A percentile compares a stretch with the other conserved stretches of the same genome.
These are phyloP conservation scores for Colletotrichum shisoi DNA, from an alignment of 2,329 filamentous ascomycete genomes.

Conservation along the genomic window DNA sequence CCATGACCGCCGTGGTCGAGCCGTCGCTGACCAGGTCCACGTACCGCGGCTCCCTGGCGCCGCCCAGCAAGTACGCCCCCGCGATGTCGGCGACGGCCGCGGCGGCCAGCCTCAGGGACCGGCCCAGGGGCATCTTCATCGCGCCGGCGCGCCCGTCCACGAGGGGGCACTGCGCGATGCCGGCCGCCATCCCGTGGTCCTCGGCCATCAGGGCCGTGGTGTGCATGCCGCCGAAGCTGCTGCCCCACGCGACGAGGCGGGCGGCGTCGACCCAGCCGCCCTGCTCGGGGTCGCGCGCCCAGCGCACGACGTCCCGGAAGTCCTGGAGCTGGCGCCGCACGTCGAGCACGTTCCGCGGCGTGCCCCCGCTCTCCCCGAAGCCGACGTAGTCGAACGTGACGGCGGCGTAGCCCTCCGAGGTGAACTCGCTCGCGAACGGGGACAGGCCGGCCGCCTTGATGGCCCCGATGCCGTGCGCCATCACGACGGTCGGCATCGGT, in stretches of 20 bases:
- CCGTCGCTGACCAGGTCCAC: conserved; percentile 29
- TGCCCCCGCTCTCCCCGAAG: conserved; percentile 31
- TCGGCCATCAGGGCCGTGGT: conserved; percentile 23
- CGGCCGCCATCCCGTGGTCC: conserved; percentile 25
- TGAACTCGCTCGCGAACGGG: conserved; percentile 27
- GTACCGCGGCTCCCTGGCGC: conserved; percentile 17
- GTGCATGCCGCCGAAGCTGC: conserved; percentile 36
- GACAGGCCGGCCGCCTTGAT: conserved; percentile 33
- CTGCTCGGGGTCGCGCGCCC: conserved; percentile 27
- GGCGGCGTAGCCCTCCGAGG: conserved; percentile 22
- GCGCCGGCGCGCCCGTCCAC: conserved; percentile 24
- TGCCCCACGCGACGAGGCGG: conserved; percentile 32
- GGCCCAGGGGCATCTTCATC: conserved; percentile 18
- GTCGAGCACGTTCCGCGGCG: conserved; percentile 27
- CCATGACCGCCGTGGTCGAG: conserved; percentile 26
- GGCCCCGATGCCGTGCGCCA: conserved; percentile 32
- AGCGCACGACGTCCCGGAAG: conserved; percentile 28
- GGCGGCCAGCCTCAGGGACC: conserved; percentile 21
- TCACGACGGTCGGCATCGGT: conserved; percentile 16
- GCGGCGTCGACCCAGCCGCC: conserved; percentile 11
- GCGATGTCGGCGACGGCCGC: conserved; percentile 18
- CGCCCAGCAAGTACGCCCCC: not conserved
- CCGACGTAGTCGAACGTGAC: conserved; percentile 34
- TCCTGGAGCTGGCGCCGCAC: conserved; percentile 28
- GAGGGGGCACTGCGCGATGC: conserved; percentile 29